Evolutionary conservation across 2,329 filamentous ascomycete genomes (phyloP), one percentile per base, ranked within the genome.

Genomic region (Aspergillus costaricaensis): DNA sequence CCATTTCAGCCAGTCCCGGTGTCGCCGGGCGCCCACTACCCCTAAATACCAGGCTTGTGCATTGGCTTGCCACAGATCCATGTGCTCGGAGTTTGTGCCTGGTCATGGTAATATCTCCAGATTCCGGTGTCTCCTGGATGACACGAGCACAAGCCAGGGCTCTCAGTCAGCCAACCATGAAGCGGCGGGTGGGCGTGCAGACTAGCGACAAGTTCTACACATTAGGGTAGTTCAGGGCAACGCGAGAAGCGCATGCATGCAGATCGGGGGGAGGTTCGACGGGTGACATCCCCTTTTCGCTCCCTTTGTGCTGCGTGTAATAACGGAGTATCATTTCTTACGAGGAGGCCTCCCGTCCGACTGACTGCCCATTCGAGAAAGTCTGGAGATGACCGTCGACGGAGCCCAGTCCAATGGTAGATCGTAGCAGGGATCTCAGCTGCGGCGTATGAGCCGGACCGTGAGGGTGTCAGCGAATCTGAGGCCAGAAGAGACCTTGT

Each of bases 401-500:
- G 60, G 68, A 70, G 66, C 64, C 68, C 69, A 69, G 72, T 71
- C 75, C 75, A 77, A 77, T 77, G 56, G 71, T 62, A 66, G 73
- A 71, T 74, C 73, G 62, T 61, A 76, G 62, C 74, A 72, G 71
- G 74, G 69, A 72, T 76, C 65, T 75, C 70, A 72, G 69, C 73
- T 66, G 55, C 52, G 64, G 66, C 58, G 65, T 64, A 62, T 58
- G 64, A 68, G 65, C 67, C 67, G 68, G 71, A 61, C 68, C 67
- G 65, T 68, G 61, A 67, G 57, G 58, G 49, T 50, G 48, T 60
- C 66, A 61, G 65, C 74, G 72, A 76, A 76, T 76, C 65, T 60
- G 55, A 66, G 62, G 52, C 58, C 63, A 59, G 65, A 75, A 72
- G 65, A 59, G 67, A 61, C 60, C 43, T 48, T 48, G 52, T 55